These are phyloP conservation scores for Aspergillus chevalieri DNA, from an alignment of 2,329 filamentous ascomycete species.

Conservation along the genomic window DNA sequence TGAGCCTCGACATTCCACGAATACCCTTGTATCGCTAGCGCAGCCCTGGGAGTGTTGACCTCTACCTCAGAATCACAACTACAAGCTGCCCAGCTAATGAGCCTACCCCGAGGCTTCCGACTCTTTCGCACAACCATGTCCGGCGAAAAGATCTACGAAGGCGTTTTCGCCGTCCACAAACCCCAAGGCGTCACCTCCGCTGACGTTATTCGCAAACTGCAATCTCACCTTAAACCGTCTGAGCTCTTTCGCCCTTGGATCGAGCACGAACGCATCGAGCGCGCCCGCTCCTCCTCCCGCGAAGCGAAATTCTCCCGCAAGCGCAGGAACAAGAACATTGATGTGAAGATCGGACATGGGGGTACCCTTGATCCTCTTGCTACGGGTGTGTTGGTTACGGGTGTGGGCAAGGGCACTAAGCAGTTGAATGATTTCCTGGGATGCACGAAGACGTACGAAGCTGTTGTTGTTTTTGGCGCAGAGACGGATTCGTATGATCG, in stretches of 20 bases:
- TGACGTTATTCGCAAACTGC: constrained; percentile 81
- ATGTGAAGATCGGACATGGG: constrained; percentile 93
- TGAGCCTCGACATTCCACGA: no score
- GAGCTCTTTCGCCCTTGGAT: constrained; percentile 72
- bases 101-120: constrained; percentile 20
- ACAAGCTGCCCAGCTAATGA: constrained; percentile 19
- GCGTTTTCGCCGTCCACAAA: constrained; percentile 80
- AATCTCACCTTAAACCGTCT: constrained; percentile 77
- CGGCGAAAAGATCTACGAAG: constrained; percentile 51
- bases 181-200: constrained; percentile 80
- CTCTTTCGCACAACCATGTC: constrained; percentile 35
- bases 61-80: no score
- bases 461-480: constrained; percentile 80
- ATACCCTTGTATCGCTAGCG: no score
- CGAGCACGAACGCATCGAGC: constrained; percentile 51
- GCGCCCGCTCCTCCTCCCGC: constrained; percentile 15
- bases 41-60: no score
- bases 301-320: constrained; percentile 58
- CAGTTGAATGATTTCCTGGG: constrained; percentile 68
- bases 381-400: constrained; percentile 84
- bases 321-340: constrained; percentile 55
- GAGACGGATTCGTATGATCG: constrained; percentile 90
- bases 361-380: constrained; percentile 92
- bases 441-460: constrained; percentile 92
- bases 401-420: constrained; percentile 84